Percentiles rank a stretch among this genome's conserved stretches.
Evolutionary conservation across 2,329 filamentous ascomycete genomes (phyloP).

Genomic region (Fusarium sacchari): DNA sequence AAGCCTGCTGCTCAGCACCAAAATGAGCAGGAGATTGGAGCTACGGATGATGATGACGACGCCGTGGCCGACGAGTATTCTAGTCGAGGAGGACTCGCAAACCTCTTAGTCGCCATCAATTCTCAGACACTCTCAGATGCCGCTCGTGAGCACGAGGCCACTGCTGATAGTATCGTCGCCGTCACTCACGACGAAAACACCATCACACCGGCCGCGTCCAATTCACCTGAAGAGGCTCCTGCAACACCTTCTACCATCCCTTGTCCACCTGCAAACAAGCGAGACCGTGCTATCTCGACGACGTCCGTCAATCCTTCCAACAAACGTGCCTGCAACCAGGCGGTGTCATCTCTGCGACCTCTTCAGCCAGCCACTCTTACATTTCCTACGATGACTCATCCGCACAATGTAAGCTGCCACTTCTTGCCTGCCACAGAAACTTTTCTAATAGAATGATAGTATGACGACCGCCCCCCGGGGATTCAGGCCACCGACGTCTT

Average conservation of each 20-base stretch:
- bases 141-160: background rate
- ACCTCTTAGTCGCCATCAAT: background rate
- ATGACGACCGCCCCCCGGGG: background rate
- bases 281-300: background rate
- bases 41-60: background rate
- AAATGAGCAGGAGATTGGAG: background rate
- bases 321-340: background rate
- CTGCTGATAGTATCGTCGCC: background rate
- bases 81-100: background rate
- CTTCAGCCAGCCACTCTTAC: background rate
- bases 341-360: background rate
- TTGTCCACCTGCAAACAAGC: background rate
- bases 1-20: background rate
- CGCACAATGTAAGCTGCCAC: background rate
- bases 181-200: background rate
- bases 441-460: background rate
- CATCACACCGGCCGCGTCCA: background rate
- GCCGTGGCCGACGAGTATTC: background rate
- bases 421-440: rapidly evolving
- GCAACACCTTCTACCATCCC: background rate
- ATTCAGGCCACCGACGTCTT: background rate
- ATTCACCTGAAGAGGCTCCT: background rate
- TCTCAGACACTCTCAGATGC: background rate
- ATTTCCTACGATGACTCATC: background rate
- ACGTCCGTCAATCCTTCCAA: background rate